Percentiles rank a stretch among this genome's conserved stretches.
Conservation (phyloP, 371 early-diverging fungal species). For the Funneliformis caledonium region DNA sequence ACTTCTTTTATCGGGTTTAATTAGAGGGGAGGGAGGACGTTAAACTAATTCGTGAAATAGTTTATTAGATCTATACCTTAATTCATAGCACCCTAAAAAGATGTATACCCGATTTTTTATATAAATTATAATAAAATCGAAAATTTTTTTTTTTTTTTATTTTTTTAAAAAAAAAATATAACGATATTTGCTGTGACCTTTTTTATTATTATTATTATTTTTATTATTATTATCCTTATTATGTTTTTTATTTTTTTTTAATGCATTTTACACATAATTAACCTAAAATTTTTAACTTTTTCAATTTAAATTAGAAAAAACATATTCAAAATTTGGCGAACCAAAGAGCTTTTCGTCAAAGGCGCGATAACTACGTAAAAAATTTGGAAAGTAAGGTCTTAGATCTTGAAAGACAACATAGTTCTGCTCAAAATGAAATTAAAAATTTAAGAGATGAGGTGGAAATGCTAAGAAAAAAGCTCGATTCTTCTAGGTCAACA, state of each 20-base stretch:
- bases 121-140: no score
- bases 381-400: constrained; percentile 9
- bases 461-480: not conserved
- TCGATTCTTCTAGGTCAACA: not conserved
- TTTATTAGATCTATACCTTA: no score
- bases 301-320: constrained; percentile 16
- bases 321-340: constrained; percentile 36
- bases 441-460: constrained; percentile 29
- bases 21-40: no score
- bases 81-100: no score
- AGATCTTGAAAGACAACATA: constrained; percentile 4
- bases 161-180: not conserved
- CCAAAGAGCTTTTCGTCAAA: constrained; percentile 38
- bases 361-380: constrained; percentile 15
- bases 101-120: no score
- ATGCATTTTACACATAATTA: not conserved
- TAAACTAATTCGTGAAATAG: no score
- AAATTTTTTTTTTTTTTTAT: not conserved
- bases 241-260: not conserved
- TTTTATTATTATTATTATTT: not conserved
- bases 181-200: not conserved
- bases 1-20: no score
- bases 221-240: not conserved
- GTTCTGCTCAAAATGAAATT: constrained; percentile 9
- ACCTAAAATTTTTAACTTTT: not conserved